Conservation (phyloP, 1,284 basidiomycete genomes). For the Ustilago shanxiensis region DNA sequence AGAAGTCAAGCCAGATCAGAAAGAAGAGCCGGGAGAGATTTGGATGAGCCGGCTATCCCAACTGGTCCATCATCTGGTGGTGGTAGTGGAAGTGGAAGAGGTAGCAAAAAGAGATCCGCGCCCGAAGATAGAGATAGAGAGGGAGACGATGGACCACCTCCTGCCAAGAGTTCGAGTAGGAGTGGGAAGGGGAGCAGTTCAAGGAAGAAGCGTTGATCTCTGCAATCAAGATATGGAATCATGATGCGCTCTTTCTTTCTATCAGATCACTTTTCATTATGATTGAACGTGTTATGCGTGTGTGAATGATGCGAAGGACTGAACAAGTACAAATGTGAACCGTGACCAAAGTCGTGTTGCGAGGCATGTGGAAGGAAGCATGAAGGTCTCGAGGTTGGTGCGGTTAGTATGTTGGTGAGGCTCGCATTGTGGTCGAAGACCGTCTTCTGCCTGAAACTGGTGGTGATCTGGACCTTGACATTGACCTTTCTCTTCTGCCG, state of each 20-base stretch:
- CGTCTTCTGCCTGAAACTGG: slow-evolving; percentile 11
- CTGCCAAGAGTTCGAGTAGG: slow-evolving; percentile 4
- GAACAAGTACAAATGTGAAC: not conserved
- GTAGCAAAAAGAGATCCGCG: slow-evolving; percentile 33
- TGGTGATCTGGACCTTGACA: slow-evolving; percentile 19
- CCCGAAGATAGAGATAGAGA: slow-evolving; percentile 40
- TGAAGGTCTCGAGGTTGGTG: not conserved
- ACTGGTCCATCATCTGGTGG: slow-evolving; percentile 15
- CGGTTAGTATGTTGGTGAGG: slow-evolving; percentile 27
- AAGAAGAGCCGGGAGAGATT: slow-evolving; percentile 39
- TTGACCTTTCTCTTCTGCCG: slow-evolving; percentile 7
- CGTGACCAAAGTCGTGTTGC: not conserved
- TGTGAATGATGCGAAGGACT: not conserved
- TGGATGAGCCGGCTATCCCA: slow-evolving; percentile 26
- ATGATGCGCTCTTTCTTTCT: not conserved
- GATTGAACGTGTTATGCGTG: not conserved
- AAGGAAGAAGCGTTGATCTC: slow-evolving; percentile 27
- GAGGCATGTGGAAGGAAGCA: not conserved
- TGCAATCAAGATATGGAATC: not conserved
- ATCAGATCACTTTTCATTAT: not conserved
- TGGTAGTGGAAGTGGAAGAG: slow-evolving; percentile 13
- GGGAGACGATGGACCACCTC: slow-evolving; percentile 9
- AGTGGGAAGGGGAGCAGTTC: slow-evolving; percentile 9
- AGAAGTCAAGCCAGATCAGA: slow-evolving; percentile 42
- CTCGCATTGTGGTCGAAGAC: slow-evolving; percentile 9